phyloP scores from a whole-genome alignment of 345 rosid genomes.

The Salix brachista region DNA sequence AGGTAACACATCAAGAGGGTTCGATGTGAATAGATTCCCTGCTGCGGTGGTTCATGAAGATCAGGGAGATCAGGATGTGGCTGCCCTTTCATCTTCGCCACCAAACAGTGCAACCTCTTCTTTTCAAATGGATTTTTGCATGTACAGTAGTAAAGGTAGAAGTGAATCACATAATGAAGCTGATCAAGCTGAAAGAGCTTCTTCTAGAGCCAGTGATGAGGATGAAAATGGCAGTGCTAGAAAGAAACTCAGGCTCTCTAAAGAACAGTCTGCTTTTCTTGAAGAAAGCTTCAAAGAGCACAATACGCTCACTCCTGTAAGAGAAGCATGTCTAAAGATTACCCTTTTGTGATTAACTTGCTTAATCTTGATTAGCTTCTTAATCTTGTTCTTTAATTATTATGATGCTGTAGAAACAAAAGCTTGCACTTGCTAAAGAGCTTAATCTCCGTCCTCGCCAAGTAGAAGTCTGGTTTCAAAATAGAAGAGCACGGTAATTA shows the following conservation, averaged over 20 bases:
- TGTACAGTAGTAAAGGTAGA: slow-evolving; percentile 40
- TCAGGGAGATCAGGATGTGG: slow-evolving; percentile 46
- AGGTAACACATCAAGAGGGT: slow-evolving; percentile 24
- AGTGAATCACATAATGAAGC: slow-evolving; percentile 42
- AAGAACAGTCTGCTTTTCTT: slow-evolving; percentile 88
- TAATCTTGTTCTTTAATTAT: neutral
- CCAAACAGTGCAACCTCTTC: slow-evolving; percentile 83
- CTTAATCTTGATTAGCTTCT: neutral
- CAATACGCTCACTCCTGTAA: slow-evolving; percentile 78
- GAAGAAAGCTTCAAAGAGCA: slow-evolving; percentile 94
- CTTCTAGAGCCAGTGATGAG: slow-evolving; percentile 73
- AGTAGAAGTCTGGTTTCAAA: slow-evolving; percentile 98
- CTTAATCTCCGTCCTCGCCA: slow-evolving; percentile 91
- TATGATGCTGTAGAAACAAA: slow-evolving; percentile 52
- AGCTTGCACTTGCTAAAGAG: slow-evolving; percentile 75
- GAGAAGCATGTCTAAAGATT: slow-evolving; percentile 9
- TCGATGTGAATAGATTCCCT: slow-evolving; percentile 45
- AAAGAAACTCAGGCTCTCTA: slow-evolving; percentile 90
- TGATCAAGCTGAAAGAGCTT: slow-evolving; percentile 40
- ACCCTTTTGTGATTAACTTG: neutral
- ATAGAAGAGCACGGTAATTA: slow-evolving; percentile 86
- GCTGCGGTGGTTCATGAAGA: slow-evolving; percentile 25
- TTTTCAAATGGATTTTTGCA: slow-evolving; percentile 77
- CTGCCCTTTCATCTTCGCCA: slow-evolving; percentile 48
- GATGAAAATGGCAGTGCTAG: slow-evolving; percentile 80